These are phyloP conservation scores for Linnemannia schmuckeri DNA, from an alignment of 192 early-diverging fungal species.

Conservation along the genomic window DNA sequence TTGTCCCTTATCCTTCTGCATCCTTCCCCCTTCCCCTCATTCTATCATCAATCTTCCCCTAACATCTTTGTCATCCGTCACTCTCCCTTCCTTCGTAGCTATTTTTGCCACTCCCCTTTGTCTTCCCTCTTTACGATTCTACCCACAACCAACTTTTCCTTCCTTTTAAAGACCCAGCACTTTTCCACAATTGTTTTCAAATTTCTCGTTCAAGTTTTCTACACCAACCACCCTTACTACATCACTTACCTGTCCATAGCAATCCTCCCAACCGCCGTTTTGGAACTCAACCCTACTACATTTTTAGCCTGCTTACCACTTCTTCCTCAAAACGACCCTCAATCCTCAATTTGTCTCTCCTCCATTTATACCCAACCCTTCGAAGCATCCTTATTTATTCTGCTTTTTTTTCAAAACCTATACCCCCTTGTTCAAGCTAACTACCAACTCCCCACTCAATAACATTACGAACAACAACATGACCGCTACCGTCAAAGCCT, in stretches of 20 bases:
- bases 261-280: not conserved
- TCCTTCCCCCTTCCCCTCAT: not conserved
- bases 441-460: not conserved
- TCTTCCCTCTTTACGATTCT: not conserved
- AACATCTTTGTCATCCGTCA: not conserved
- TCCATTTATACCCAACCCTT: not conserved
- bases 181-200: not conserved
- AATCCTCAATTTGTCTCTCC: not conserved
- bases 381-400: not conserved
- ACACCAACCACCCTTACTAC: not conserved
- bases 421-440: not conserved
- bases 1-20: not conserved
- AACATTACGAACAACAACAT: slow-evolving; percentile 15
- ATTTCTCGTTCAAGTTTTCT: not conserved
- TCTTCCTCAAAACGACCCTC: not conserved
- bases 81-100: not conserved
- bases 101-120: not conserved
- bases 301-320: not conserved
- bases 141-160: not conserved
- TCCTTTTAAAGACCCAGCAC: not conserved
- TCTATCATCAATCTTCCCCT: not conserved
- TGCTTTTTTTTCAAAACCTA: not conserved
- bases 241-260: not conserved
- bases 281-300: not conserved
- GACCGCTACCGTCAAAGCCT: slow-evolving; percentile 53